Percentiles rank a stretch among this genome's conserved stretches.
These are phyloP conservation scores for Lepidium aucheri DNA, from an alignment of 345 rosid genomes.

Conservation along the genomic window DNA sequence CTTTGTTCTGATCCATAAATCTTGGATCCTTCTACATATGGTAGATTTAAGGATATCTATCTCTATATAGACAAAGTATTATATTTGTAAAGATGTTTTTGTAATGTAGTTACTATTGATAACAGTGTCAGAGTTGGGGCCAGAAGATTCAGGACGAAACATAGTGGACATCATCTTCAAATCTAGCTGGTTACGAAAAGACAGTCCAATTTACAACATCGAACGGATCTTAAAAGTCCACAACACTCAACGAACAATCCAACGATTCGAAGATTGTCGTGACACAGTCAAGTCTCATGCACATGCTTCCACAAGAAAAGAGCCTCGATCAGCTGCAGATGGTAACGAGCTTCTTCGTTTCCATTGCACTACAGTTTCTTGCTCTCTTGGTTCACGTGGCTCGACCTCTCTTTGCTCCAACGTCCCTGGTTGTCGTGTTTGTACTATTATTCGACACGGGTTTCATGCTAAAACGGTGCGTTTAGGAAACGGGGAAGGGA, in stretches of 20 bases:
- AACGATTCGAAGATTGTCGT: constrained; percentile 80
- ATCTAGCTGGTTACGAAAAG: constrained; percentile 80
- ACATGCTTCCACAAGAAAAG: constrained; percentile 46
- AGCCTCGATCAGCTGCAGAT: constrained; percentile 77
- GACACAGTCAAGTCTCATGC: constrained; percentile 52
- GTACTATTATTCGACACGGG: constrained; percentile 72
- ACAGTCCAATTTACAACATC: constrained; percentile 55
- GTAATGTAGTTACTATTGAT: constrained; percentile 5
- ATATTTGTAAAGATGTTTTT: background rate
- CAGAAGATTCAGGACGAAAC: constrained; percentile 73
- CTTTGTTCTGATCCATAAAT: background rate
- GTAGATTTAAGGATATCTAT: background rate
- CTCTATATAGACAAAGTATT: background rate
- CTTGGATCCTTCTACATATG: background rate
- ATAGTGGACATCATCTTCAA: constrained; percentile 85
- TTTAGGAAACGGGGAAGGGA: constrained; percentile 2
- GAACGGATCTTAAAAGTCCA: constrained; percentile 81
- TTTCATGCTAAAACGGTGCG: constrained; percentile 42
- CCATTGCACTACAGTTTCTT: constrained; percentile 56
- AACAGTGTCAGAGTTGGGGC: constrained; percentile 71
- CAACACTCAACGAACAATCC: constrained; percentile 80
- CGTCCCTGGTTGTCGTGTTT: constrained; percentile 69
- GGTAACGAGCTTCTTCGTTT: constrained; percentile 85
- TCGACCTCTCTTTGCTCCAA: constrained; percentile 56
- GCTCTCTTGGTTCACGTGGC: constrained; percentile 64